Conservation (phyloP, 2,329 filamentous ascomycete genomes). For the Aspergillus bombycis region DNA sequence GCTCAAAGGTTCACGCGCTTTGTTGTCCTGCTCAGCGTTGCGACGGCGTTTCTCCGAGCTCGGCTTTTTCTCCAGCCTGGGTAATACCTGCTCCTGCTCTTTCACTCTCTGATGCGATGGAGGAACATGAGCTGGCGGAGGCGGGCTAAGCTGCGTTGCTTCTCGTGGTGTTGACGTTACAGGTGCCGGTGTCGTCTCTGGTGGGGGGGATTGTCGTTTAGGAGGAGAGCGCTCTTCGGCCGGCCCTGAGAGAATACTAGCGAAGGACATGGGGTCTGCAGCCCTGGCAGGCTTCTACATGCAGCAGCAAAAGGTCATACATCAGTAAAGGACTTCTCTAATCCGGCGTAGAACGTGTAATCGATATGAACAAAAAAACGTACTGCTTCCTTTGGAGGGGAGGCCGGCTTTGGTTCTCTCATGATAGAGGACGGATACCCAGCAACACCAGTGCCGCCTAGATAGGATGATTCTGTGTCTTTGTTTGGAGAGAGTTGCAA, state of each 20-base stretch:
- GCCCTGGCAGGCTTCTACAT: slow-evolving; percentile 70
- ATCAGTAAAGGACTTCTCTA: not conserved
- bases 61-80: slow-evolving; percentile 34
- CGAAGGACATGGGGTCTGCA: slow-evolving; percentile 92
- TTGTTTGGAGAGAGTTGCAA: slow-evolving; percentile 46
- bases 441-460: slow-evolving; percentile 32
- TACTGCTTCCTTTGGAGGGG: slow-evolving; percentile 47
- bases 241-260: slow-evolving; percentile 84
- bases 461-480: slow-evolving; percentile 41
- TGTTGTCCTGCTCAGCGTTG: slow-evolving; percentile 25
- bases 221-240: slow-evolving; percentile 60
- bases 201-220: slow-evolving; percentile 53
- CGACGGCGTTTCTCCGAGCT: slow-evolving; percentile 32
- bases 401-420: slow-evolving; percentile 36
- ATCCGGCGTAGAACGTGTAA: not conserved
- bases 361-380: slow-evolving; percentile 28
- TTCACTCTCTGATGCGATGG: slow-evolving; percentile 23
- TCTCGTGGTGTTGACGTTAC: slow-evolving; percentile 19
- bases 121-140: slow-evolving; percentile 23
- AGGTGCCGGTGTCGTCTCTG: slow-evolving; percentile 27
- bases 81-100: slow-evolving; percentile 31
- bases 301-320: slow-evolving; percentile 3
- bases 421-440: slow-evolving; percentile 36
- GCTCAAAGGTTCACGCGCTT: slow-evolving; percentile 21
- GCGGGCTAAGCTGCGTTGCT: slow-evolving; percentile 20